Percentiles rank a stretch among this genome's conserved stretches.
Evolutionary conservation across 768 basidiomycete genomes (phyloP).

Genomic region (Wakefieldia striispora): DNA sequence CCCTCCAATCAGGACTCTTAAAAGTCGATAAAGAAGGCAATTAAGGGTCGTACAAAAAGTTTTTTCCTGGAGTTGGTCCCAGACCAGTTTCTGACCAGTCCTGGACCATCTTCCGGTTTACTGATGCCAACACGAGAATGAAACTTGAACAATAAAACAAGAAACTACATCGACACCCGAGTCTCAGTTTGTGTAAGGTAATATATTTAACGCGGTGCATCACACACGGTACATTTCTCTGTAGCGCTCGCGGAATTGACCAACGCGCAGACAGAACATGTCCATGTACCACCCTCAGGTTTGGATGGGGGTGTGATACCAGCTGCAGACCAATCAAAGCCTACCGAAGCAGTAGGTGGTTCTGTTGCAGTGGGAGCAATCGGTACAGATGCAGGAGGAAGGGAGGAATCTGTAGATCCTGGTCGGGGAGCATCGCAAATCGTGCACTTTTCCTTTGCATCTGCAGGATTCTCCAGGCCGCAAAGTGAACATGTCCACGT

Average conservation of each 20-base stretch:
- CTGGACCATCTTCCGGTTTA: too few species aligned
- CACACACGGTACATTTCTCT: slow-evolving; percentile 53
- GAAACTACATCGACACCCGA: slow-evolving; percentile 5
- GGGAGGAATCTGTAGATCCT: too few species aligned
- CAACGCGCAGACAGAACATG: slow-evolving; percentile 40
- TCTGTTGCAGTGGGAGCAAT: not conserved
- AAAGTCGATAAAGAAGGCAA: too few species aligned
- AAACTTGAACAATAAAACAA: slow-evolving; percentile 15
- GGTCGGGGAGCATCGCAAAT: slow-evolving; percentile 42
- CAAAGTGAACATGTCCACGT: slow-evolving; percentile 63
- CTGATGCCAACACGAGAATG: too few species aligned
- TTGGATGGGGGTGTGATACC: slow-evolving; percentile 32
- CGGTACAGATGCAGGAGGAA: too few species aligned
- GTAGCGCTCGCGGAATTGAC: slow-evolving; percentile 43
- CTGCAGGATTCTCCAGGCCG: slow-evolving; percentile 37
- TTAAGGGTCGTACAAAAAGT: too few species aligned
- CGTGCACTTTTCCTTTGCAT: slow-evolving; percentile 42
- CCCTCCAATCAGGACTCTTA: too few species aligned
- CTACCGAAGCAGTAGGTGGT: slow-evolving; percentile 4
- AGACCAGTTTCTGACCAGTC: too few species aligned
- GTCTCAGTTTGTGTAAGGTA: slow-evolving; percentile 5
- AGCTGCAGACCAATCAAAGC: slow-evolving; percentile 41
- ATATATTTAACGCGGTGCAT: slow-evolving; percentile 36
- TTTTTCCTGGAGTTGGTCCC: too few species aligned
- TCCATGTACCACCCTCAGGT: slow-evolving; percentile 32